phyloP scores from a whole-genome alignment of 805 yeast genomes.

The Sugiyamaella mastotermitis region DNA sequence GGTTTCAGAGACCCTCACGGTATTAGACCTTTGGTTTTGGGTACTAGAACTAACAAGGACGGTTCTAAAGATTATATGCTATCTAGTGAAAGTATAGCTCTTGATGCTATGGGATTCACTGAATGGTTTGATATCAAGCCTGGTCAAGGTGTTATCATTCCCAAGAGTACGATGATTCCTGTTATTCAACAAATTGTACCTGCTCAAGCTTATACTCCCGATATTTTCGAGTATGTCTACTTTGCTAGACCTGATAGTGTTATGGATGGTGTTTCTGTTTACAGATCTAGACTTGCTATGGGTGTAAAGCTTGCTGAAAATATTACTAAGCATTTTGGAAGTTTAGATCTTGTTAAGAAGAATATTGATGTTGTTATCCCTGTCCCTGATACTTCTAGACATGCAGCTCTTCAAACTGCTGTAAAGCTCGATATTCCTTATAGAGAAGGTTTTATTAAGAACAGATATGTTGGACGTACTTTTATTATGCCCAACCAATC shows the following conservation, averaged over 20 bases:
- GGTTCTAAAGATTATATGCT: conserved; percentile 85
- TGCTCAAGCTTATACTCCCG: conserved; percentile 78
- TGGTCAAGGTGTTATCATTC: conserved; percentile 94
- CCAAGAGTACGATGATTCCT: conserved; percentile 66
- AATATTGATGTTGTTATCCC: conserved; percentile 93
- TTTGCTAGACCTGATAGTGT: conserved; percentile 98
- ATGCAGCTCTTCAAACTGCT: conserved; percentile 89
- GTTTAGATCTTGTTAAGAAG: conserved; percentile 37
- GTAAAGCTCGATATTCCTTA: conserved; percentile 74
- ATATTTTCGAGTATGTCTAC: conserved; percentile 94
- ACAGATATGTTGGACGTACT: conserved; percentile 95
- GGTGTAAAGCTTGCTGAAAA: conserved; percentile 81
- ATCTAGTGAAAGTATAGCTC: conserved; percentile 91
- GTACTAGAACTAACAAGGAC: conserved; percentile 66
- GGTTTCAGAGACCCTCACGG: conserved; percentile 98
- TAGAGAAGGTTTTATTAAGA: conserved; percentile 95
- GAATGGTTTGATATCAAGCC: conserved; percentile 80
- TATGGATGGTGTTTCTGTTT: conserved; percentile 93
- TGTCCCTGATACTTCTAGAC: conserved; percentile 97
- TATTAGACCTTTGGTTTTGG: conserved; percentile 82
- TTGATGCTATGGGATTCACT: conserved; percentile 83
- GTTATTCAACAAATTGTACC: conserved; percentile 84
- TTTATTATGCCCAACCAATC: conserved; percentile 98
- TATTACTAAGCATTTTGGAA: conserved; percentile 42
- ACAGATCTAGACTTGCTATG: conserved; percentile 88